These are phyloP conservation scores for Cryomyces minteri DNA, from an alignment of 495 filamentous ascomycete species.

Conservation along the genomic window DNA sequence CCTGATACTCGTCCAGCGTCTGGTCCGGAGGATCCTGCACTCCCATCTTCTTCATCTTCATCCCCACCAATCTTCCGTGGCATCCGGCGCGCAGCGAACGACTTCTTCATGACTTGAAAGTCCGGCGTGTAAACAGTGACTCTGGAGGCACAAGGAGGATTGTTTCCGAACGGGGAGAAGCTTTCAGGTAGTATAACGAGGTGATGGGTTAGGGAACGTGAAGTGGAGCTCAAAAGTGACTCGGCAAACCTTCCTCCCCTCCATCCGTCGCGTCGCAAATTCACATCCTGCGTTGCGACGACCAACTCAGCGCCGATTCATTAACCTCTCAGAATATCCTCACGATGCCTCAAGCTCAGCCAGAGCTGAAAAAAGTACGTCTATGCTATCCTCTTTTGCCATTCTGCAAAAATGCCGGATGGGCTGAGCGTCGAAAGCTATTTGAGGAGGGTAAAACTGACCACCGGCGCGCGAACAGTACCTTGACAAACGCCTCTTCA, in stretches of 20 bases:
- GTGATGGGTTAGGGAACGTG: too few relatives aligned
- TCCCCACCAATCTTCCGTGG: constrained; percentile 9
- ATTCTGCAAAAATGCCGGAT: not conserved
- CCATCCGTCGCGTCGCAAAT: too few relatives aligned
- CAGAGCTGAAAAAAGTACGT: constrained; percentile 89
- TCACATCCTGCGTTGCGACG: too few relatives aligned
- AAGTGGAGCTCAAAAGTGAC: too few relatives aligned
- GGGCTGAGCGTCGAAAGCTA: too few relatives aligned
- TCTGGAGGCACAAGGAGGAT: too few relatives aligned
- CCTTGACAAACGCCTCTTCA: constrained; percentile 96
- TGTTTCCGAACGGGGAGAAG: too few relatives aligned
- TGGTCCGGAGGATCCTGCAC: not conserved
- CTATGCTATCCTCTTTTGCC: not conserved
- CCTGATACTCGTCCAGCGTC: not conserved
- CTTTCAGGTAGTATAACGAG: too few relatives aligned
- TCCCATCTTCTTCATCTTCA: constrained; percentile 1
- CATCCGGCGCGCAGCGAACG: constrained; percentile 7
- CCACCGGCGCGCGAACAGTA: constrained; percentile 39
- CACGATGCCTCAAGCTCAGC: constrained; percentile 91
- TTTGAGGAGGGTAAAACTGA: not conserved
- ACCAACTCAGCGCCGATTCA: too few relatives aligned
- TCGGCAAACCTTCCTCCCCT: too few relatives aligned
- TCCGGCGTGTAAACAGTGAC: too few relatives aligned
- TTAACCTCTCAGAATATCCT: too few relatives aligned
- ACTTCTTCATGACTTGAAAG: constrained; percentile 6